phyloP scores from a whole-genome alignment of 2,329 filamentous ascomycete species.

The Colletotrichum spinosum region DNA sequence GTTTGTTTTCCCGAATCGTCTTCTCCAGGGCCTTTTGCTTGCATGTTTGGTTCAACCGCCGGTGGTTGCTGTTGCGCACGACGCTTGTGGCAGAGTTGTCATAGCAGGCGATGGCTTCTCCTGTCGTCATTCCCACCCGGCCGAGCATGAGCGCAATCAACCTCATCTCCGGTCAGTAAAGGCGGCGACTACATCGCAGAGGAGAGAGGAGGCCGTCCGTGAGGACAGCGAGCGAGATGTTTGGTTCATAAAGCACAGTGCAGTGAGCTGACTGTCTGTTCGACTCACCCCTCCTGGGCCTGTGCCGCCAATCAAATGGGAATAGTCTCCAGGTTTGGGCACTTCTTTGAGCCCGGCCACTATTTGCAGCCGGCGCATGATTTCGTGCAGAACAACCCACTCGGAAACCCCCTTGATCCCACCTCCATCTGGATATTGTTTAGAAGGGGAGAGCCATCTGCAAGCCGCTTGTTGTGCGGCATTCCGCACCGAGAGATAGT shows the following conservation, averaged over 20 bases:
- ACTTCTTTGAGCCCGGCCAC: slow-evolving; percentile 33
- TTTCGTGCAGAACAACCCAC: slow-evolving; percentile 42
- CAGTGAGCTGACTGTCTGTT: background rate
- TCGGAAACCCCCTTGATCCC: slow-evolving; percentile 40
- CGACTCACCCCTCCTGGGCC: slow-evolving; percentile 43
- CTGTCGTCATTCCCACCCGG: slow-evolving; percentile 55
- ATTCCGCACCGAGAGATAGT: slow-evolving; percentile 18
- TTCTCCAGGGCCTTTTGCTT: slow-evolving; percentile 45
- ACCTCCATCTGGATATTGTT: slow-evolving; percentile 4
- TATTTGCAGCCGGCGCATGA: slow-evolving; percentile 41
- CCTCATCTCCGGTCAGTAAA: slow-evolving; percentile 41
- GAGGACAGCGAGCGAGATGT: background rate
- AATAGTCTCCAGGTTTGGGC: slow-evolving; percentile 43
- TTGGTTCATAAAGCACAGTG: background rate
- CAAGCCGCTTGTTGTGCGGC: too few relatives aligned
- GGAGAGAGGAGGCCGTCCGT: too few relatives aligned
- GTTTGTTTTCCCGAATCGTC: slow-evolving; percentile 42
- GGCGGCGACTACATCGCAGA: too few relatives aligned
- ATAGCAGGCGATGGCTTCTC: slow-evolving; percentile 56
- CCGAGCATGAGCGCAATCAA: slow-evolving; percentile 61
- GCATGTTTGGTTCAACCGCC: slow-evolving; percentile 25
- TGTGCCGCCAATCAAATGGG: slow-evolving; percentile 46
- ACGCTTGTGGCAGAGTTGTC: slow-evolving; percentile 49
- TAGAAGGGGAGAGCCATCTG: too few relatives aligned
- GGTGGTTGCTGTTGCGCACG: slow-evolving; percentile 46